Evolutionary conservation across 2,329 filamentous ascomycete genomes (phyloP).

Genomic region (Teratosphaeria zuluensis): DNA sequence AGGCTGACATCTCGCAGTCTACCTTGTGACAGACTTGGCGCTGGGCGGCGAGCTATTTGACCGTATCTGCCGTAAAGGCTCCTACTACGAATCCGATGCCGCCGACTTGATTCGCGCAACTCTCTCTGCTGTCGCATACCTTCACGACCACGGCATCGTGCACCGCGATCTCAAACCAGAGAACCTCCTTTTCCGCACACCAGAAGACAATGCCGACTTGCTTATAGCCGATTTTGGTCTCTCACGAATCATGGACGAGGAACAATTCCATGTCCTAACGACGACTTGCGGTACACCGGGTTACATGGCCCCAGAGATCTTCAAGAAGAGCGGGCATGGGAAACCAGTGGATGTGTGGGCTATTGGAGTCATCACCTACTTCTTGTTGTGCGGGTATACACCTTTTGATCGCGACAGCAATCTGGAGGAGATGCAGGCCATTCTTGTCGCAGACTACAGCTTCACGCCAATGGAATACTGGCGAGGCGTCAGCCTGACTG

Average conservation of each 20-base stretch:
- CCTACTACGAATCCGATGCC: constrained; percentile 95
- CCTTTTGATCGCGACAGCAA: constrained; percentile 96
- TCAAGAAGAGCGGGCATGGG: constrained; percentile 95
- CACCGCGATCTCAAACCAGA: constrained; percentile 97
- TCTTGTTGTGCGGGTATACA: constrained; percentile 93
- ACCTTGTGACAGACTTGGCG: constrained; percentile 93
- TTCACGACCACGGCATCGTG: constrained; percentile 97
- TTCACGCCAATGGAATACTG: constrained; percentile 95
- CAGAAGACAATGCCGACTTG: constrained; percentile 94
- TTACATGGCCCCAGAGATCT: constrained; percentile 99
- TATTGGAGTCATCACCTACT: constrained; percentile 97
- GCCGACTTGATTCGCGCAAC: constrained; percentile 91
- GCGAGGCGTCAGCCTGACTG: constrained; percentile 74
- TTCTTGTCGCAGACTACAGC: constrained; percentile 89
- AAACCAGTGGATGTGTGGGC: constrained; percentile 99
- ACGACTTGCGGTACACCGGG: constrained; percentile 96
- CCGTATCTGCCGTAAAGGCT: constrained; percentile 95
- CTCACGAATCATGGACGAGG: constrained; percentile 96
- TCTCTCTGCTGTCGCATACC: constrained; percentile 92
- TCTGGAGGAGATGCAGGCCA: constrained; percentile 98
- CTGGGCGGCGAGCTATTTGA: constrained; percentile 96
- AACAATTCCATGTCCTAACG: constrained; percentile 94
- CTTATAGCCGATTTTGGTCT: constrained; percentile 96
- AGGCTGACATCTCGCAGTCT: constrained; percentile 45
- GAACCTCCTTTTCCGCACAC: constrained; percentile 91